phyloP scores from a whole-genome alignment of 1,139 yeast species.

The Magnusiomyces paraingens region DNA sequence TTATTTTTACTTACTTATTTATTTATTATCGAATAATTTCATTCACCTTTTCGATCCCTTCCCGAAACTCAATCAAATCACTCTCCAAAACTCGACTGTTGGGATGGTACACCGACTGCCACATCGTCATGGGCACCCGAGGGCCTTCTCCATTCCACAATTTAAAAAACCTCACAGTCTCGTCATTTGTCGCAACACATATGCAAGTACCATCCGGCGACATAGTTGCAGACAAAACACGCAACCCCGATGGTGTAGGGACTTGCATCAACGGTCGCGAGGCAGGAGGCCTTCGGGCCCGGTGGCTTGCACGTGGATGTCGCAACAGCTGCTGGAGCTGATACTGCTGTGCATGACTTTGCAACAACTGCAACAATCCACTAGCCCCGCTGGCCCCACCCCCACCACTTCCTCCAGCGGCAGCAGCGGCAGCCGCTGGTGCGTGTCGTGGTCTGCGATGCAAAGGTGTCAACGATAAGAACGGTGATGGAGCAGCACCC shows the following conservation, averaged over 20 bases:
- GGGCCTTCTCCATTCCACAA: slow-evolving; percentile 41
- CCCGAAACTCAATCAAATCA: slow-evolving; percentile 9
- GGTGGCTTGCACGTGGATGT: too few relatives aligned
- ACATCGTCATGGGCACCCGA: slow-evolving; percentile 9
- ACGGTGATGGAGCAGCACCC: too few relatives aligned
- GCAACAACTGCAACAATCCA: too few relatives aligned
- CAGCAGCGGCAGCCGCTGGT: too few relatives aligned
- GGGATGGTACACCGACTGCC: slow-evolving; percentile 1
- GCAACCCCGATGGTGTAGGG: slow-evolving; percentile 42
- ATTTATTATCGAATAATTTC: slow-evolving; percentile 13
- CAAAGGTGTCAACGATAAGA: too few relatives aligned
- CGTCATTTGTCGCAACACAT: slow-evolving; percentile 65
- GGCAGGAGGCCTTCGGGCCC: too few relatives aligned
- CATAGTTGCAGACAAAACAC: slow-evolving; percentile 53
- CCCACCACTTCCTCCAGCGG: too few relatives aligned
- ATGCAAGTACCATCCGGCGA: slow-evolving; percentile 54
- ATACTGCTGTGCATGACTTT: too few relatives aligned
- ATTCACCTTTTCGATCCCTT: slow-evolving; percentile 14
- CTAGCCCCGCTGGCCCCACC: too few relatives aligned
- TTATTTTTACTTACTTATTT: neutral
- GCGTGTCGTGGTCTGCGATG: too few relatives aligned
- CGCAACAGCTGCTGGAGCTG: too few relatives aligned
- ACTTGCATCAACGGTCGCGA: slow-evolving; percentile 41
- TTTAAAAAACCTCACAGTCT: slow-evolving; percentile 59
- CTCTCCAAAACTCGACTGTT: slow-evolving; percentile 13